These are phyloP conservation scores for Diaporthe sp. DNA, from an alignment of 2,329 filamentous ascomycete species.

Conservation along the genomic window DNA sequence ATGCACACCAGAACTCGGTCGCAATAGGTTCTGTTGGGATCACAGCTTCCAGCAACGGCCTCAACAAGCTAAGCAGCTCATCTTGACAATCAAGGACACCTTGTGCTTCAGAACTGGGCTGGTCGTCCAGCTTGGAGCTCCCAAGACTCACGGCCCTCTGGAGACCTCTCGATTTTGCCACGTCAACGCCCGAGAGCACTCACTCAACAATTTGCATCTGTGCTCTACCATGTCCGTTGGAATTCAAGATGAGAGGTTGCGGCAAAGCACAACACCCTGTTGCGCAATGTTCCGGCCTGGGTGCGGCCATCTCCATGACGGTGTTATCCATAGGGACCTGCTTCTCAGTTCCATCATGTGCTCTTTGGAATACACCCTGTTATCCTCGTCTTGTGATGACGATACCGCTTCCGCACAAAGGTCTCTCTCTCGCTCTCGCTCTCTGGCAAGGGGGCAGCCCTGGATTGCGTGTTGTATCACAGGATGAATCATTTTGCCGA, in stretches of 20 bases:
- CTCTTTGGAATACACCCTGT: no score
- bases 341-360: not conserved
- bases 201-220: not conserved
- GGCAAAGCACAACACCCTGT: not conserved
- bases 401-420: not conserved
- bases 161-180: not conserved
- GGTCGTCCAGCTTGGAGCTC: not conserved
- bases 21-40: not conserved
- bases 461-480: no score
- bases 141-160: not conserved
- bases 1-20: not conserved
- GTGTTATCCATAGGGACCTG: not conserved
- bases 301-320: not conserved
- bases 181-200: not conserved
- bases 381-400: not conserved
- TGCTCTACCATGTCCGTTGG: not conserved
- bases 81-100: not conserved
- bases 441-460: no score
- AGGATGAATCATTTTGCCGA: no score
- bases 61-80: not conserved
- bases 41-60: not conserved
- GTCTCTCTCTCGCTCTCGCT: not conserved
- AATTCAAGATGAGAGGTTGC: not conserved
- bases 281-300: no score
- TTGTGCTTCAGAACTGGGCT: not conserved